These are phyloP conservation scores for Eruca vesicaria DNA, from an alignment of 441 rosid genomes.

Conservation along the genomic window DNA sequence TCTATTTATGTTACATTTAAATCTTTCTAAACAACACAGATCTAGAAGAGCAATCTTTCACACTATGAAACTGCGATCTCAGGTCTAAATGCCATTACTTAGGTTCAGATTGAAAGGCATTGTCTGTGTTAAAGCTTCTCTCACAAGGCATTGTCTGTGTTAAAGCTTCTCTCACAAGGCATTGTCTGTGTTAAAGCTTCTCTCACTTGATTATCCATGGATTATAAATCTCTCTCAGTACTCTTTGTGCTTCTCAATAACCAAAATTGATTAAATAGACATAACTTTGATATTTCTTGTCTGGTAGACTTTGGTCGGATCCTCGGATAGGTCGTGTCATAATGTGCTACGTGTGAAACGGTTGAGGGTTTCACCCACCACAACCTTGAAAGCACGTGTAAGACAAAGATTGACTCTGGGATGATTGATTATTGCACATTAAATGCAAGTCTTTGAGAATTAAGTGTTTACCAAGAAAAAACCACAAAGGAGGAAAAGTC, in stretches of 20 bases:
- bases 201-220: too few species aligned
- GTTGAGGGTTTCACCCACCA: neutral
- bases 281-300: too few species aligned
- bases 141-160: too few species aligned
- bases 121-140: too few species aligned
- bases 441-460: neutral
- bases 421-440: neutral
- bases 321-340: neutral
- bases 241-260: too few species aligned
- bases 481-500: neutral
- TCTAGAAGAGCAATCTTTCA: neutral
- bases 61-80: too few species aligned
- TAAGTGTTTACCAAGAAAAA: neutral
- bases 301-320: neutral
- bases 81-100: too few species aligned
- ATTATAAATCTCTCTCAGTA: too few species aligned
- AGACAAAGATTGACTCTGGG: neutral
- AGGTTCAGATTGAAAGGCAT: too few species aligned
- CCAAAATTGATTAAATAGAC: too few species aligned
- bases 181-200: too few species aligned
- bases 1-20: neutral
- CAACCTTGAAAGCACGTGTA: neutral
- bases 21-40: neutral
- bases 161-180: too few species aligned
- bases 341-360: slow-evolving; percentile 1